phyloP scores from a whole-genome alignment of 2,329 filamentous ascomycete species.

The Pseudocercospora fuligena region DNA sequence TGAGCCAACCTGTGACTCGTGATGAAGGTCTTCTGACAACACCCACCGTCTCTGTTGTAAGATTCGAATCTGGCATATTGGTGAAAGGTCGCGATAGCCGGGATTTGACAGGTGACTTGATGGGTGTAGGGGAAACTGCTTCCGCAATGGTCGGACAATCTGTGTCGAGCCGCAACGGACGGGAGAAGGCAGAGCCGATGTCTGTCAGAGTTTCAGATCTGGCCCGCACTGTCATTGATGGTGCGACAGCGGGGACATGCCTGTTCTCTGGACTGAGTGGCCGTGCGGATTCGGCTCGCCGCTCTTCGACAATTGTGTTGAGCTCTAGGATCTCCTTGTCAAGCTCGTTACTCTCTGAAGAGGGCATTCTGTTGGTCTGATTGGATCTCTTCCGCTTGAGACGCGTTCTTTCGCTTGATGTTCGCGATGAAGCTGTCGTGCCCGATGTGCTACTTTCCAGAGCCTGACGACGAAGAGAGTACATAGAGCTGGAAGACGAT shows the following conservation, averaged over 20 bases:
- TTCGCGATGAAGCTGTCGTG: slow-evolving; percentile 15
- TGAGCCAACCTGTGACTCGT: slow-evolving; percentile 38
- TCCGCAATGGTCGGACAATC: slow-evolving; percentile 9
- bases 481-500: slow-evolving; percentile 39
- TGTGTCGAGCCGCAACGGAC: slow-evolving; percentile 36
- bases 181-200: slow-evolving; percentile 54
- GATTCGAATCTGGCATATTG: slow-evolving; percentile 26
- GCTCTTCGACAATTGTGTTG: slow-evolving; percentile 56
- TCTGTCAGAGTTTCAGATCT: slow-evolving; percentile 54
- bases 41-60: slow-evolving; percentile 15
- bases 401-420: slow-evolving; percentile 41
- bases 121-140: slow-evolving; percentile 14
- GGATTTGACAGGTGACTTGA: slow-evolving; percentile 27
- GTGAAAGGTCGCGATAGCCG: slow-evolving; percentile 31
- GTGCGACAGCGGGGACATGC: slow-evolving; percentile 54
- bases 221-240: slow-evolving; percentile 51
- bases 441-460: slow-evolving; percentile 25
- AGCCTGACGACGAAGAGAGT: slow-evolving; percentile 44
- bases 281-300: slow-evolving; percentile 44
- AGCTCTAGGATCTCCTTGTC: slow-evolving; percentile 54
- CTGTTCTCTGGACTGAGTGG: slow-evolving; percentile 35
- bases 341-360: slow-evolving; percentile 36
- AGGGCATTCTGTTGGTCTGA: slow-evolving; percentile 31
- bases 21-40: slow-evolving; percentile 24
- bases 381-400: slow-evolving; percentile 42